Percentiles rank a stretch among this genome's conserved stretches.
phyloP scores from a whole-genome alignment of 192 early-diverging fungal species.

The Coemansia brasiliensis region DNA sequence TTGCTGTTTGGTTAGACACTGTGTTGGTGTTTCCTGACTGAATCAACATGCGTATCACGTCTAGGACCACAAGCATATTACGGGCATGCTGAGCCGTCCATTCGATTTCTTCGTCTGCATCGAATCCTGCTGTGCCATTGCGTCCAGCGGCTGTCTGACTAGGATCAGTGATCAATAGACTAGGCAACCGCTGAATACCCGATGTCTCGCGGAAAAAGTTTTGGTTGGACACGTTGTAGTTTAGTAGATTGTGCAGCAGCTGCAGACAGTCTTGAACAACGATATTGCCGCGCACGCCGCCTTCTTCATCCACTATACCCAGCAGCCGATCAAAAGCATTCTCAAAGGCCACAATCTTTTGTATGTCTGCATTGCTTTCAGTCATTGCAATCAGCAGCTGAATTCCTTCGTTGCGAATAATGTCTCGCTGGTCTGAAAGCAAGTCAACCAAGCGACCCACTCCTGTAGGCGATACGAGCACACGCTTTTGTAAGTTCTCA shows the following conservation, averaged over 20 bases:
- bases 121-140: conserved; percentile 23
- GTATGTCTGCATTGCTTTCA: conserved; percentile 90
- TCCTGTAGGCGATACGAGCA: conserved; percentile 83
- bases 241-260: conserved; percentile 86
- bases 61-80: conserved; percentile 86
- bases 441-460: conserved; percentile 89
- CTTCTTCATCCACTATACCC: conserved; percentile 85
- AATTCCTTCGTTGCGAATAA: conserved; percentile 95
- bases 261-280: conserved; percentile 93
- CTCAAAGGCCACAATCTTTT: conserved; percentile 99
- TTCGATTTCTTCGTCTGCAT: conserved; percentile 55
- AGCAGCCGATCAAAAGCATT: conserved; percentile 94
- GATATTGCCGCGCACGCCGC: conserved; percentile 89
- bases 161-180: conserved; percentile 65
- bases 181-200: conserved; percentile 86
- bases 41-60: conserved; percentile 86
- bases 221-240: conserved; percentile 98
- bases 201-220: conserved; percentile 97
- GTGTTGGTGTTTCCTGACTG: conserved; percentile 88
- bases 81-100: conserved; percentile 84
- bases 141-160: conserved; percentile 47
- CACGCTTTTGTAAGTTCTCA: conserved; percentile 72
- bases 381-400: conserved; percentile 89
- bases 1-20: conserved; percentile 83
- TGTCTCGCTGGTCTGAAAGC: conserved; percentile 88